Evolutionary conservation across 192 early-diverging fungal genomes (phyloP).

Genomic region (Backusella tuberculispora): DNA sequence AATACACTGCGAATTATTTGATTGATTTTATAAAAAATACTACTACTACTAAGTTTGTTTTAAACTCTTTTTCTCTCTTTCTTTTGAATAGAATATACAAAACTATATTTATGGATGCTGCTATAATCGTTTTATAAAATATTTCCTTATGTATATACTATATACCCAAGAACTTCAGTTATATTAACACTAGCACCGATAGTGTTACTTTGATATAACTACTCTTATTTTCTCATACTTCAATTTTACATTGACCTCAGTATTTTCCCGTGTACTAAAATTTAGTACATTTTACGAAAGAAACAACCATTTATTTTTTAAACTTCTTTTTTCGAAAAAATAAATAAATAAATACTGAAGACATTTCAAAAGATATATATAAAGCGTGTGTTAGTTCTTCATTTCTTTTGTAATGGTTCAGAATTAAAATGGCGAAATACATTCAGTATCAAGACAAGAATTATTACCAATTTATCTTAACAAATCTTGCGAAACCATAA

Average conservation of each 20-base stretch:
- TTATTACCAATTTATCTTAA: neutral
- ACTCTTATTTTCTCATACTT: neutral
- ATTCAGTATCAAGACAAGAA: neutral
- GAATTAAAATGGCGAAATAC: neutral
- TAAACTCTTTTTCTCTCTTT: neutral
- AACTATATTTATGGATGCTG: neutral
- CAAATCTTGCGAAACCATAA: slow-evolving; percentile 9
- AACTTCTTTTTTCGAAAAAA: neutral
- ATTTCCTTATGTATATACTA: neutral
- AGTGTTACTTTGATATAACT: neutral
- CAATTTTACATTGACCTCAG: neutral
- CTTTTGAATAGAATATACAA: neutral
- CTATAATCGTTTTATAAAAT: neutral
- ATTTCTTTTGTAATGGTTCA: neutral
- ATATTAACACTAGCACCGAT: neutral
- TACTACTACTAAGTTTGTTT: neutral
- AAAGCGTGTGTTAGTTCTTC: too few relatives aligned
- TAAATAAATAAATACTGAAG: neutral
- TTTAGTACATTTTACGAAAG: neutral
- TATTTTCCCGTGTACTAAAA: neutral
- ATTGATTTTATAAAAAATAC: neutral
- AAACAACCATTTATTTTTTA: neutral
- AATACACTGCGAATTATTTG: neutral
- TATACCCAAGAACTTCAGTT: neutral
- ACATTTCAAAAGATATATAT: neutral